Conservation (phyloP, 192 early-diverging fungal species). For the Diversispora eburnea region DNA sequence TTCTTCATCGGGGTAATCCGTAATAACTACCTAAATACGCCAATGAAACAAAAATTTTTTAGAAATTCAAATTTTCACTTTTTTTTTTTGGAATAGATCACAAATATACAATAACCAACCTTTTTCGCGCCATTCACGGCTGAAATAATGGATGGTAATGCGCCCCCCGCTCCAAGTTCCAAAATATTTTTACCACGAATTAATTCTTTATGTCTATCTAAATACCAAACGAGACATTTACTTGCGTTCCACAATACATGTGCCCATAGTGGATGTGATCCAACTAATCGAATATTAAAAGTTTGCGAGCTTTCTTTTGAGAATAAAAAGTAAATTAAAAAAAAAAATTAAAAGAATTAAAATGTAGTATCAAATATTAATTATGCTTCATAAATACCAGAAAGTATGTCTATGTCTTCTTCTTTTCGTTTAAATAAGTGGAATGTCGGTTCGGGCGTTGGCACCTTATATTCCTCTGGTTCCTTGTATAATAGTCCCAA, state of each 20-base stretch:
- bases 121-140: slow-evolving; percentile 68
- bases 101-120: slow-evolving; percentile 27
- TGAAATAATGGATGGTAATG: slow-evolving; percentile 71
- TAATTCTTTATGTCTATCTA: slow-evolving; percentile 67
- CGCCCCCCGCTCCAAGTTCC: slow-evolving; percentile 84
- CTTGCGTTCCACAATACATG: slow-evolving; percentile 93
- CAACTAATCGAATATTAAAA: slow-evolving; percentile 50
- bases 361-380: neutral
- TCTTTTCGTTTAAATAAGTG: neutral
- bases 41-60: neutral
- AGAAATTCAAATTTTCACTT: neutral
- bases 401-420: neutral
- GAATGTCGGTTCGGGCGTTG: neutral
- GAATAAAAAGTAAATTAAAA: neutral
- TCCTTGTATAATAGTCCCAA: neutral
- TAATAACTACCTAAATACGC: slow-evolving; percentile 49
- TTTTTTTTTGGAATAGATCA: neutral
- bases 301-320: neutral
- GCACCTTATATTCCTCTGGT: neutral
- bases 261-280: slow-evolving; percentile 79
- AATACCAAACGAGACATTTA: slow-evolving; percentile 70
- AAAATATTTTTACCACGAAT: slow-evolving; percentile 61
- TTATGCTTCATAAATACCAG: neutral
- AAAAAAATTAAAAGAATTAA: neutral
- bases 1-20: slow-evolving; percentile 75